Conservation (phyloP, 768 basidiomycete species). For the Tricholoma sp. region DNA sequence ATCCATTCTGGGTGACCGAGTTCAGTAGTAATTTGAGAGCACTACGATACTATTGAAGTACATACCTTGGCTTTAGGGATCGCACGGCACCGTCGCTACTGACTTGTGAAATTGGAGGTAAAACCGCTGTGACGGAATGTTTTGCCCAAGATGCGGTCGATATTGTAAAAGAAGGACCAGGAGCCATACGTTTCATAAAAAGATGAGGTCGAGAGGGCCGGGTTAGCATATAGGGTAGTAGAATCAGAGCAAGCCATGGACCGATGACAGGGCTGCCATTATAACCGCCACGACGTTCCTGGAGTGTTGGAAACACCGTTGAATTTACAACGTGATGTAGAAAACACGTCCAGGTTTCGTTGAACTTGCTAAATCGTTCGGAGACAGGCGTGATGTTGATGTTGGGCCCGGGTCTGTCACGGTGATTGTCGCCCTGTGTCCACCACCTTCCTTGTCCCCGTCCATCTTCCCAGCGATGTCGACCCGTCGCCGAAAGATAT, state of each 20-base stretch:
- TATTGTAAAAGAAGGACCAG: slow-evolving; percentile 31
- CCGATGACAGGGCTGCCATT: neutral
- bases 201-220: neutral
- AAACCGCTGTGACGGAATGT: slow-evolving; percentile 19
- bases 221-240: neutral
- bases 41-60: no score
- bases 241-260: neutral
- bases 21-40: neutral
- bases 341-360: neutral
- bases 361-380: no score
- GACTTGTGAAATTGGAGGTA: neutral
- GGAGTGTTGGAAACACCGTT: neutral
- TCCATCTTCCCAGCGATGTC: no score
- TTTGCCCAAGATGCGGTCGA: slow-evolving; percentile 41
- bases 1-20: slow-evolving; percentile 35
- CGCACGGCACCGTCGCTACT: neutral
- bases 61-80: slow-evolving; percentile 13
- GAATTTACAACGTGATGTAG: no score
- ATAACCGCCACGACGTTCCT: neutral
- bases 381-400: no score
- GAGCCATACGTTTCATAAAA: slow-evolving; percentile 1
- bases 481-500: no score
- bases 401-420: no score
- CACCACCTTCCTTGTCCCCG: no score
- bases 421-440: no score